These are phyloP conservation scores for Cadophora luteo-olivacea DNA, from an alignment of 2,329 filamentous ascomycete genomes.

Conservation along the genomic window DNA sequence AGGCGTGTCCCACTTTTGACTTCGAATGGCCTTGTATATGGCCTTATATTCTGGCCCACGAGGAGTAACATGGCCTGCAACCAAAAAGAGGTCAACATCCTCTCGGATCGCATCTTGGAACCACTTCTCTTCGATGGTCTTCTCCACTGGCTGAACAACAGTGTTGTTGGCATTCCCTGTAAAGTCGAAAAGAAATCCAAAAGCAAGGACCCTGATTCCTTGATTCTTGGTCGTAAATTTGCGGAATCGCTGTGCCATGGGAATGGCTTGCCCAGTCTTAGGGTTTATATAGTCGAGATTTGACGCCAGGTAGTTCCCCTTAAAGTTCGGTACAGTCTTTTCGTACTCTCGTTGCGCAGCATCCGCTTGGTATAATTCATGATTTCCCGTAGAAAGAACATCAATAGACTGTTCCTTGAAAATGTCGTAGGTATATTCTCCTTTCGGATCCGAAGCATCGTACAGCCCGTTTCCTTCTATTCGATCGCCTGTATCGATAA, in stretches of 20 bases:
- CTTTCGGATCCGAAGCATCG: slow-evolving; percentile 87
- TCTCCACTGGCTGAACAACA: slow-evolving; percentile 77
- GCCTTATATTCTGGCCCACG: slow-evolving; percentile 79
- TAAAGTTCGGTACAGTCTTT: slow-evolving; percentile 83
- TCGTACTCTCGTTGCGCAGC: slow-evolving; percentile 81
- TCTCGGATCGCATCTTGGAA: slow-evolving; percentile 86
- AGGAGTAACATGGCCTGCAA: slow-evolving; percentile 85
- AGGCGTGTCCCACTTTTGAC: slow-evolving; percentile 78
- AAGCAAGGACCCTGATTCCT: slow-evolving; percentile 81
- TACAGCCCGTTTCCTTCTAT: slow-evolving; percentile 96
- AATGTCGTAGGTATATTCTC: slow-evolving; percentile 87
- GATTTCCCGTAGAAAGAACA: slow-evolving; percentile 86
- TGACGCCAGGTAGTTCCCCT: slow-evolving; percentile 82
- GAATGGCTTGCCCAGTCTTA: slow-evolving; percentile 71
- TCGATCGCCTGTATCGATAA: slow-evolving; percentile 94
- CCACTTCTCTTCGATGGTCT: slow-evolving; percentile 85
- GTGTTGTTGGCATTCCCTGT: slow-evolving; percentile 91
- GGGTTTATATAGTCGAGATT: slow-evolving; percentile 89
- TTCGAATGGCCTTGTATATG: slow-evolving; percentile 80
- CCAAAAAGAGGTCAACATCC: slow-evolving; percentile 85
- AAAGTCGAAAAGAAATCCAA: slow-evolving; percentile 97
- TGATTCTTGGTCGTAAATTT: slow-evolving; percentile 93
- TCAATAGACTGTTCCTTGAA: slow-evolving; percentile 84
- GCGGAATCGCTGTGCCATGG: slow-evolving; percentile 82
- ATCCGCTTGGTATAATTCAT: slow-evolving; percentile 87